A percentile compares a stretch with the other conserved stretches of the same genome.
phyloP scores from a whole-genome alignment of 371 early-diverging fungal genomes.

The Saksenaea oblongispora region DNA sequence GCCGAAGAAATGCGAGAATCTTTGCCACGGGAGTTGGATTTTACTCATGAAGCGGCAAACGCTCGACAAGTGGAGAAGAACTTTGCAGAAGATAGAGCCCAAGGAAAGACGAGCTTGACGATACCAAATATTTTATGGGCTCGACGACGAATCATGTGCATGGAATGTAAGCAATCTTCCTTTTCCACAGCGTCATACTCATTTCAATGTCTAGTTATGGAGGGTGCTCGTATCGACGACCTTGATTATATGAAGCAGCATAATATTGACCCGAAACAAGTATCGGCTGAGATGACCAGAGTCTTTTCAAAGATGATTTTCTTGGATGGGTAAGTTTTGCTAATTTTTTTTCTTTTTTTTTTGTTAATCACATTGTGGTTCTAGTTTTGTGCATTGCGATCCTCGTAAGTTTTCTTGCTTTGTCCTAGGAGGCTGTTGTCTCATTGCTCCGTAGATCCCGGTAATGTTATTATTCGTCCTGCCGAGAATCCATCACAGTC shows the following conservation, averaged over 20 bases:
- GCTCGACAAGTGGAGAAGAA: slow-evolving; percentile 61
- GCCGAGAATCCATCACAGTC: slow-evolving; percentile 38
- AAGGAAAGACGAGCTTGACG: slow-evolving; percentile 42
- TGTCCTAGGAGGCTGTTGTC: background rate
- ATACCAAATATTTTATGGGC: slow-evolving; percentile 75
- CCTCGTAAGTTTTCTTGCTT: slow-evolving; percentile 57
- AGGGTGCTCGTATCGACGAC: slow-evolving; percentile 81
- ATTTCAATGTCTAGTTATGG: slow-evolving; percentile 40
- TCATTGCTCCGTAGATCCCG: slow-evolving; percentile 55
- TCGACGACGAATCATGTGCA: slow-evolving; percentile 63
- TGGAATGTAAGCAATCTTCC: slow-evolving; percentile 67
- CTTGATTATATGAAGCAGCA: slow-evolving; percentile 65
- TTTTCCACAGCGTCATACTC: too few species aligned
- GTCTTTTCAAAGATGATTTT: slow-evolving; percentile 94
- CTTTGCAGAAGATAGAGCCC: slow-evolving; percentile 47
- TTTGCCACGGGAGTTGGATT: slow-evolving; percentile 88
- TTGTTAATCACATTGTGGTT: background rate
- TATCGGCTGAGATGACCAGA: slow-evolving; percentile 73
- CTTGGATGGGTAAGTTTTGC: slow-evolving; percentile 62
- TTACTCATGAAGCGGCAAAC: slow-evolving; percentile 77
- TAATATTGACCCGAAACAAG: slow-evolving; percentile 69
- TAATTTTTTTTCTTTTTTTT: slow-evolving; percentile 1
- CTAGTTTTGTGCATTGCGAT: slow-evolving; percentile 76
- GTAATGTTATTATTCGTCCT: slow-evolving; percentile 74
- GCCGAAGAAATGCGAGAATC: slow-evolving; percentile 84